A percentile compares a stretch with the other conserved stretches of the same genome.
Evolutionary conservation across 371 early-diverging fungal species (phyloP).

Genomic region (Mortierella sp.): DNA sequence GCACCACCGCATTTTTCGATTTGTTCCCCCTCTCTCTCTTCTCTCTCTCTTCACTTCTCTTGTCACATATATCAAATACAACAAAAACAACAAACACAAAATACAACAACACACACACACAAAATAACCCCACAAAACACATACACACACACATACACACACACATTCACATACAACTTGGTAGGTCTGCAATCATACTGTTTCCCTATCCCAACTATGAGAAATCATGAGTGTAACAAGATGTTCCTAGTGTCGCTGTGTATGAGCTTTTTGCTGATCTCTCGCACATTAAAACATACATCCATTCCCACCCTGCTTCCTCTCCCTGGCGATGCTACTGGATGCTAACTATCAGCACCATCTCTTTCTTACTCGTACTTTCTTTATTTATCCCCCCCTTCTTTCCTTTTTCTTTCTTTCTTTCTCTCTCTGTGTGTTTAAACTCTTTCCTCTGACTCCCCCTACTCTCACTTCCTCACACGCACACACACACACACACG

Average conservation of each 20-base stretch:
- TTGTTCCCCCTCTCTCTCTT: background rate
- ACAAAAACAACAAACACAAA: background rate
- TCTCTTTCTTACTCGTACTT: background rate
- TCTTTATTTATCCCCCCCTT: background rate
- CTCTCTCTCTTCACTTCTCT: background rate
- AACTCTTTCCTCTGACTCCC: background rate
- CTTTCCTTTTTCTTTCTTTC: background rate
- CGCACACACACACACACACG: no score
- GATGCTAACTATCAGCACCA: background rate
- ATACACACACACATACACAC: background rate
- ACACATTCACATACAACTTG: background rate
- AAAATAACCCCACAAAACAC: background rate
- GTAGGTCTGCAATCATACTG: background rate
- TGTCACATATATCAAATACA: no score
- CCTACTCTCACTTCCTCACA: background rate
- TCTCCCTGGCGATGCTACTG: no score
- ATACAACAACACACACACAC: constrained; percentile 2
- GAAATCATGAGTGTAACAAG: no score
- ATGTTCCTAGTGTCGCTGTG: background rate
- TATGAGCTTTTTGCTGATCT: no score
- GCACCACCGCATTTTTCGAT: background rate
- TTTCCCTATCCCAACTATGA: background rate
- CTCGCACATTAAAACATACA: no score
- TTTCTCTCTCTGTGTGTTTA: background rate
- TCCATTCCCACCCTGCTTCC: no score